Percentiles rank a stretch among this genome's conserved stretches.
Conservation (phyloP, 805 yeast species). For the Candida lessepsii region DNA sequence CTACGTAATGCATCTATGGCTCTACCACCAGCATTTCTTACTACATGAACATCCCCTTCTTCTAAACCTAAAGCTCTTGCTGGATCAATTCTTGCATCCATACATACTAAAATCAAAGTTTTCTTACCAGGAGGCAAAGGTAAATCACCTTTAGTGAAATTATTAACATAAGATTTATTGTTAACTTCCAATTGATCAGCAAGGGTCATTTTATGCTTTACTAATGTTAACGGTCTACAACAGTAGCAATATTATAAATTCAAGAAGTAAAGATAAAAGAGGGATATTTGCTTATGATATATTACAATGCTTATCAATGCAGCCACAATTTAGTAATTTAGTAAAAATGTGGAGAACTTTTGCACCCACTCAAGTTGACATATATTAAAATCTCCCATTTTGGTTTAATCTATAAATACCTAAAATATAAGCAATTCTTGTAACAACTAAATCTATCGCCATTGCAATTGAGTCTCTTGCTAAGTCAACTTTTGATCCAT, state of each 20-base stretch:
- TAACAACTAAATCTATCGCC: conserved; percentile 92
- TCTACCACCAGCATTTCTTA: conserved; percentile 46
- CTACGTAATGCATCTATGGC: conserved; percentile 39
- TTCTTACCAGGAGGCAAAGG: conserved; percentile 38
- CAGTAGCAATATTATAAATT: no score
- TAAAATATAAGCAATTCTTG: conserved; percentile 80
- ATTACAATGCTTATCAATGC: not conserved
- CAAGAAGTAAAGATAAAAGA: no score
- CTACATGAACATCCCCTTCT: conserved; percentile 44
- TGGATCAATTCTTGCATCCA: conserved; percentile 44
- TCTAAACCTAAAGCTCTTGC: conserved; percentile 34
- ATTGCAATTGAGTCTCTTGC: conserved; percentile 87
- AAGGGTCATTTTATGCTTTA: conserved; percentile 19
- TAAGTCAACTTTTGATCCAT: conserved; percentile 88
- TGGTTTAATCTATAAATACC: conserved; percentile 65
- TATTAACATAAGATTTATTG: conserved; percentile 21
- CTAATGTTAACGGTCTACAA: no score
- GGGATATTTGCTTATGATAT: not conserved
- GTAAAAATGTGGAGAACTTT: not conserved
- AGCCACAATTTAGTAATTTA: conserved; percentile 1
- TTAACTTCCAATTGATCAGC: conserved; percentile 25
- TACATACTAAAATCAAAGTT: conserved; percentile 37
- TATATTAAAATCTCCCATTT: conserved; percentile 7
- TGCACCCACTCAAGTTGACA: not conserved
- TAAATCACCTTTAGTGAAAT: conserved; percentile 30